Conservation (phyloP, 1,284 basidiomycete species). For the Ganoderma multipileum region DNA sequence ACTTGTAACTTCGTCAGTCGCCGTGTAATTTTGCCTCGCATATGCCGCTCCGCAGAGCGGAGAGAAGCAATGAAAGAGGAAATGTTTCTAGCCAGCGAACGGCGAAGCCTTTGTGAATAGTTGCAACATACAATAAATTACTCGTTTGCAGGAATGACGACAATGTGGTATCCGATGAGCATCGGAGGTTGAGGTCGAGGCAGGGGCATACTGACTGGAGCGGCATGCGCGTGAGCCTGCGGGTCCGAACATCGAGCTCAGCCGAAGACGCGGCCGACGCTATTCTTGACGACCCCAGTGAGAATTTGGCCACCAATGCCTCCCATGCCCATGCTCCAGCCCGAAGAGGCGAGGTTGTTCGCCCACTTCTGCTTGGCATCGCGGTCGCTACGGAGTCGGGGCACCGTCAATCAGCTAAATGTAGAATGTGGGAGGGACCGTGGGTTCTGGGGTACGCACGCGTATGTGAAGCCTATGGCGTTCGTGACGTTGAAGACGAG, state of each 20-base stretch:
- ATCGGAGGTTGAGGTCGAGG: neutral
- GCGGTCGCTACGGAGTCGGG: constrained; percentile 65
- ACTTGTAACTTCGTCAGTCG: constrained; percentile 25
- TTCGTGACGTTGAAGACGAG: constrained; percentile 94
- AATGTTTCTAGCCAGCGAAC: constrained; percentile 4
- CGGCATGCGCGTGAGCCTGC: neutral
- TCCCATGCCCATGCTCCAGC: constrained; percentile 70
- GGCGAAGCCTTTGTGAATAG: neutral
- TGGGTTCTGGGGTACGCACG: constrained; percentile 54
- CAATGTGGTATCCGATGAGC: neutral
- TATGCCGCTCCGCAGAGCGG: constrained; percentile 42
- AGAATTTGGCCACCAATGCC: constrained; percentile 83
- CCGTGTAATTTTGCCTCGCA: constrained; percentile 28
- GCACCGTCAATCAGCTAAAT: constrained; percentile 8
- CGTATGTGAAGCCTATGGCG: constrained; percentile 91
- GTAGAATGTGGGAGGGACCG: neutral
- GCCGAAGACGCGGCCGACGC: constrained; percentile 77
- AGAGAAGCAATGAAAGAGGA: constrained; percentile 27
- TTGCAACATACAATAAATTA: constrained; percentile 11
- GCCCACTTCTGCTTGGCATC: constrained; percentile 90
- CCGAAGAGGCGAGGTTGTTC: constrained; percentile 64
- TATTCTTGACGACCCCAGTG: constrained; percentile 80
- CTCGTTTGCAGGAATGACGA: neutral
- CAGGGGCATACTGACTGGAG: neutral
- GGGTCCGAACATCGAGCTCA: constrained; percentile 18